Conservation (phyloP, 176 grass and related monocot genomes). For the Zizania latifolia region DNA sequence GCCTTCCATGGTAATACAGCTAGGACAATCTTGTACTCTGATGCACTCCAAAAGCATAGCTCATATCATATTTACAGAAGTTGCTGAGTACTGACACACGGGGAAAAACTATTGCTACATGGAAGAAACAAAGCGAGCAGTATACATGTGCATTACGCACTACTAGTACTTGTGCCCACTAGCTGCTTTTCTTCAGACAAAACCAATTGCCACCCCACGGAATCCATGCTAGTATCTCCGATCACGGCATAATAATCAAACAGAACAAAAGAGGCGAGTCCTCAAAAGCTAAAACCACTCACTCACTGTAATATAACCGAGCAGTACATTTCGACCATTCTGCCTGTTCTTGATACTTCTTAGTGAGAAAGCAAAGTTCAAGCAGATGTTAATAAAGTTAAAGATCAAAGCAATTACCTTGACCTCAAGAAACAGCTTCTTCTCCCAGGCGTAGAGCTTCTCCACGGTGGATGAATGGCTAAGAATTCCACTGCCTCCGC, state of each 20-base stretch:
- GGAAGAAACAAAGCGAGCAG: constrained; percentile 31
- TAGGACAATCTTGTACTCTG: constrained; percentile 12
- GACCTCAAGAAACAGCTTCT: constrained; percentile 94
- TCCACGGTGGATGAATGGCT: constrained; percentile 93
- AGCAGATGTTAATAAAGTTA: background rate
- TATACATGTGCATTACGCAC: constrained; percentile 32
- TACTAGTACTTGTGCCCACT: constrained; percentile 30
- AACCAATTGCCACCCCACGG: constrained; percentile 26
- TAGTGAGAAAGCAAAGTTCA: constrained; percentile 15
- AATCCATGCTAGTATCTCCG: constrained; percentile 34
- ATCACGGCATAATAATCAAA: constrained; percentile 21
- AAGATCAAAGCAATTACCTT: constrained; percentile 56
- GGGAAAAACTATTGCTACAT: constrained; percentile 8
- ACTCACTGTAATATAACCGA: constrained; percentile 42
- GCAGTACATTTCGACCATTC: constrained; percentile 25
- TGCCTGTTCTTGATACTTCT: background rate
- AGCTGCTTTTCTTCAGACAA: constrained; percentile 23
- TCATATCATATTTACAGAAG: constrained; percentile 20
- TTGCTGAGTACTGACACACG: constrained; percentile 11
- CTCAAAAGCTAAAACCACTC: constrained; percentile 45
- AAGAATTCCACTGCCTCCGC: constrained; percentile 34
- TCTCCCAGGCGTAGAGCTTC: constrained; percentile 97
- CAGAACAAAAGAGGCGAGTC: constrained; percentile 26
- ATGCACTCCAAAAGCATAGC: constrained; percentile 24
- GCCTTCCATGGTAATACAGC: background rate